phyloP scores from a whole-genome alignment of 148 eudicot genomes.

The Rhododendron williamsianum region DNA sequence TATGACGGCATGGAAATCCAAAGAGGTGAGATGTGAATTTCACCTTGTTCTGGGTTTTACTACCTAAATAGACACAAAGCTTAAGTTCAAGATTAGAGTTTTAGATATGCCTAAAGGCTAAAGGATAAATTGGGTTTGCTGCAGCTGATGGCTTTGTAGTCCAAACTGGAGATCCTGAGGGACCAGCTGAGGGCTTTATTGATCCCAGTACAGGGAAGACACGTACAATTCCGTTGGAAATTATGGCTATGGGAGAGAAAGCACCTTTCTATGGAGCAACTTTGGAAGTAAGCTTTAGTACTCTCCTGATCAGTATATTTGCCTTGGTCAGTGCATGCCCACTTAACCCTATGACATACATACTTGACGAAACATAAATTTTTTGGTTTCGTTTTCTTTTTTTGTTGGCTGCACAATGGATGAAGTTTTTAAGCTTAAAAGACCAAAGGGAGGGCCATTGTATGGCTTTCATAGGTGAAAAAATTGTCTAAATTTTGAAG shows the following conservation, averaged over 20 bases:
- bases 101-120: background rate
- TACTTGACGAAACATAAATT: background rate
- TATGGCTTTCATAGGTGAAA: background rate
- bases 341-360: background rate
- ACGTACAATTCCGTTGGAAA: slow-evolving; percentile 85
- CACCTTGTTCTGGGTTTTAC: background rate
- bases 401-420: background rate
- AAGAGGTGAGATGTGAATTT: slow-evolving; percentile 48
- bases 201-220: slow-evolving; percentile 98
- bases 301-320: background rate
- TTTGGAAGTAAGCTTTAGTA: slow-evolving; percentile 61
- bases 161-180: slow-evolving; percentile 99
- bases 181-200: slow-evolving; percentile 96
- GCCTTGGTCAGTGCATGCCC: background rate
- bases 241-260: slow-evolving; percentile 87
- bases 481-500: background rate
- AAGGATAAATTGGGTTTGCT: slow-evolving; percentile 6
- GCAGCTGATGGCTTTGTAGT: slow-evolving; percentile 99
- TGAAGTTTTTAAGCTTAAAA: background rate
- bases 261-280: slow-evolving; percentile 83
- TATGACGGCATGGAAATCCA: slow-evolving; percentile 99
- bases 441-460: background rate
- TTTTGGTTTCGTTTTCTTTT: background rate
- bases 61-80: background rate
- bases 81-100: background rate